Base-by-base conservation (phyloP, 257 asterid species). In the Echites panduratus region DNA sequence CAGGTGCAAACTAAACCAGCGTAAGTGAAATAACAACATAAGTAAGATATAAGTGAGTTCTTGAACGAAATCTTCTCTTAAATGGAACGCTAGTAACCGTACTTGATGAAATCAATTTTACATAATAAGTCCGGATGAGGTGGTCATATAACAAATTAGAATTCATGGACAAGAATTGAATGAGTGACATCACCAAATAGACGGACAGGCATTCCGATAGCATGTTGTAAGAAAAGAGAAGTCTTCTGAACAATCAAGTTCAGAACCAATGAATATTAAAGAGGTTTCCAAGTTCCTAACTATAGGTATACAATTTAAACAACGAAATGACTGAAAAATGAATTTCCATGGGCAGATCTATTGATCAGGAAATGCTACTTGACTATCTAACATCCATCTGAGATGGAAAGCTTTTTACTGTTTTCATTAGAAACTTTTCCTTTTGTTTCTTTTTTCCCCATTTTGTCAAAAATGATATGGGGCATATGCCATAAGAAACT, bases 31-130 rank as follows among this genome's bases (percentile, higher is more conserved):
- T 35, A 24, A 2, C 2, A 40, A 53, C 66, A 9, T 5, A 2
- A 11, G 27, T 29, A 57, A 58, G 58, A 58, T 43, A 24, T 43
- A 49, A 69, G 66, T 17, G 20, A 70, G 38, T 19, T 44, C 20
- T 22, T 0, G 48, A 63, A 63, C 48, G 17, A 14, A 63, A 20
- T 17, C 47, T 63, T 27, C 69, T 7, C 7, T 5, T 32, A 38
- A 19, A 5, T 64, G 16, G 68, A 63, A 16, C 13, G 4, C 43
- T 4, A 12, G 41, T 26, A 27, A 11, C 32, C 17, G 44, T 61
- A 11, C 67, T 61, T 32, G 22, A 63, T 62, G 48, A 70, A 56
- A 62, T 29, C 68, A 35, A 38, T 38, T 64, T 64, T 48, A 7
- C 20, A 38, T 41, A 64, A 38, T 19, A 35, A 6, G 7, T 35